These are phyloP conservation scores for Wallacemonas collosoma DNA, from an alignment of 208 protist genomes.

Conservation along the genomic window DNA sequence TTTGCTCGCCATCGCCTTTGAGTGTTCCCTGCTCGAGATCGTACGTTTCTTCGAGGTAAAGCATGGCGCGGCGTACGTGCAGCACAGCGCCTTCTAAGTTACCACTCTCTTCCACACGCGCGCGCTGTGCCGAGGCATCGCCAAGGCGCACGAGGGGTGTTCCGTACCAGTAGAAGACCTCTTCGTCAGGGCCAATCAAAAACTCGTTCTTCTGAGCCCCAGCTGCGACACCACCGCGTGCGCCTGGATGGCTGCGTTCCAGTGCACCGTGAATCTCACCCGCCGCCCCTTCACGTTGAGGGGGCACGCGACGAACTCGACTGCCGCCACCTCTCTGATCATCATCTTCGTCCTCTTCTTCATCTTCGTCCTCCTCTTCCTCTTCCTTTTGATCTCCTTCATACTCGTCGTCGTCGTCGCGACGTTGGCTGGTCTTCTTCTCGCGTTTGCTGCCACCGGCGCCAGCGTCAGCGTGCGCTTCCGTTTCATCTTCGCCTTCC, in stretches of 20 bases:
- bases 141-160: constrained; percentile 60
- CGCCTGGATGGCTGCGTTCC: constrained; percentile 28
- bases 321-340: not conserved
- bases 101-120: constrained; percentile 35
- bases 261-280: constrained; percentile 36
- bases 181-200: constrained; percentile 48
- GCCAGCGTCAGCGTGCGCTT: constrained; percentile 8
- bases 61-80: constrained; percentile 79
- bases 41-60: constrained; percentile 87
- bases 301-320: too few relatives aligned
- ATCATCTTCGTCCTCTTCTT: not conserved
- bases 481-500: constrained; percentile 10
- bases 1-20: constrained; percentile 27
- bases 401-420: constrained; percentile 15
- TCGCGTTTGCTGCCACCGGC: not conserved
- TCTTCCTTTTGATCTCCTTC: constrained; percentile 26
- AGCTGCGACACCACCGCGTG: constrained; percentile 15
- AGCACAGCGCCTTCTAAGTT: constrained; percentile 73
- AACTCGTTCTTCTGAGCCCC: constrained; percentile 30
- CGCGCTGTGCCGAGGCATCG: constrained; percentile 38
- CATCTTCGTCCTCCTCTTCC: constrained; percentile 3
- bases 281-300: not conserved
- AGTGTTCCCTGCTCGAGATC: constrained; percentile 60
- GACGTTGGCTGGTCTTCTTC: not conserved
- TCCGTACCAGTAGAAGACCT: constrained; percentile 74